Evolutionary conservation across 495 filamentous ascomycete genomes (phyloP).

Genomic region (Hypomontagnella monticulosa): DNA sequence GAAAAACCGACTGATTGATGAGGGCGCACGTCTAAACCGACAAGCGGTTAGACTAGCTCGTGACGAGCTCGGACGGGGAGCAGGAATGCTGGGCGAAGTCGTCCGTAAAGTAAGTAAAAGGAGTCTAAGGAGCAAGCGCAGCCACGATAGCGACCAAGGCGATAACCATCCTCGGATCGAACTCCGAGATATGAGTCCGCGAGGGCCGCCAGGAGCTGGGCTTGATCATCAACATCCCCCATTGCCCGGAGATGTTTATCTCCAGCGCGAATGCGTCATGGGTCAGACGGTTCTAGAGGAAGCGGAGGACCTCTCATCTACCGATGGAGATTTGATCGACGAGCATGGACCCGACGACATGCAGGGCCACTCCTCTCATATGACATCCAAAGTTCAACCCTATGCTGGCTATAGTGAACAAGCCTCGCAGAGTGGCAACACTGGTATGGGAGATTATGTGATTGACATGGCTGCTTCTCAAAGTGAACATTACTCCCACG

Average conservation of each 20-base stretch:
- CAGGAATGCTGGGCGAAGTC: conserved; percentile 43
- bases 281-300: conserved; percentile 47
- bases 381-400: conserved; percentile 33
- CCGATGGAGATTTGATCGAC: conserved; percentile 20
- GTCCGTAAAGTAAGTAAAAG: conserved; percentile 51
- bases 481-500: conserved; percentile 14
- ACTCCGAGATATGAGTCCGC: conserved; percentile 33
- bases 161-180: conserved; percentile 21
- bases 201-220: conserved; percentile 35
- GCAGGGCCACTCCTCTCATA: conserved; percentile 37
- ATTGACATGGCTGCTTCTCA: conserved; percentile 30
- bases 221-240: conserved; percentile 30
- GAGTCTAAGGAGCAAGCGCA: conserved; percentile 45
- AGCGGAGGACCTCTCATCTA: conserved; percentile 25
- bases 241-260: conserved; percentile 36
- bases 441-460: conserved; percentile 31
- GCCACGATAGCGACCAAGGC: conserved; percentile 38
- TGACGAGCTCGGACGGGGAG: conserved; percentile 45
- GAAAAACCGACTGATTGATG: conserved; percentile 68
- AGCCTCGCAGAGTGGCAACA: background rate
- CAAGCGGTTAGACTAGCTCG: conserved; percentile 51
- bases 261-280: conserved; percentile 46
- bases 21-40: conserved; percentile 51
- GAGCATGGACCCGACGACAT: conserved; percentile 26
- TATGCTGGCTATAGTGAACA: conserved; percentile 18